phyloP scores from a whole-genome alignment of 331 rosid genomes.

The Malus hybrid region DNA sequence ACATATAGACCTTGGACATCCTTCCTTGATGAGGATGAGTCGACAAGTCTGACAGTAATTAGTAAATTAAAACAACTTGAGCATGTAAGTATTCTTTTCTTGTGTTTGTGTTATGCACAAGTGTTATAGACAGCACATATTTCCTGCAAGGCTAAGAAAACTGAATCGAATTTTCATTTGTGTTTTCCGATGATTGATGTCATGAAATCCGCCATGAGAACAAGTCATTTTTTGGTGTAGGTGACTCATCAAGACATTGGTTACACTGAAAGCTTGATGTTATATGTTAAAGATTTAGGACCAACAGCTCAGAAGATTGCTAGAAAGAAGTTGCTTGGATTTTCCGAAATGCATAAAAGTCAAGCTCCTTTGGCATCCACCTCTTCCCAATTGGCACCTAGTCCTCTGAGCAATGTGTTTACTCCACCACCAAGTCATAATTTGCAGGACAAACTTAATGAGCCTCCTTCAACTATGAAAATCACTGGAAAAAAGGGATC shows the following conservation, averaged over 20 bases:
- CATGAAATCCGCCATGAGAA: neutral
- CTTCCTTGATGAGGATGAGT: slow-evolving; percentile 14
- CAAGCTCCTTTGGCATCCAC: slow-evolving; percentile 20
- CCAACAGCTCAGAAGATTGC: slow-evolving; percentile 43
- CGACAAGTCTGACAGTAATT: slow-evolving; percentile 19
- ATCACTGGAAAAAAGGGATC: neutral
- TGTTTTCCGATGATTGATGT: neutral
- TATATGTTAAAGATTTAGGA: slow-evolving; percentile 52
- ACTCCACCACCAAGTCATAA: slow-evolving; percentile 9
- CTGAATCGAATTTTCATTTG: neutral
- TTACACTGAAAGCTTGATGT: slow-evolving; percentile 54
- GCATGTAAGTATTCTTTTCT: slow-evolving; percentile 32
- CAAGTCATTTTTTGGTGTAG: slow-evolving; percentile 16
- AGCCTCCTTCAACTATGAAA: neutral
- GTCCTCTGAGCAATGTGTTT: neutral
- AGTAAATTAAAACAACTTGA: slow-evolving; percentile 27
- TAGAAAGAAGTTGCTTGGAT: slow-evolving; percentile 37
- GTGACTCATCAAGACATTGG: slow-evolving; percentile 35
- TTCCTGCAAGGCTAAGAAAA: neutral
- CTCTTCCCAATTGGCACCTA: slow-evolving; percentile 1
- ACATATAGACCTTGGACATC: slow-evolving; percentile 21
- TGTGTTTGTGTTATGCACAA: neutral
- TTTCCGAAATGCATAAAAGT: slow-evolving; percentile 1
- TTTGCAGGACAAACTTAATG: neutral
- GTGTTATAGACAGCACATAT: too few species aligned